These are phyloP conservation scores for Polysphondylium violaceum DNA, from an alignment of 78 protist genomes.

Conservation along the genomic window DNA sequence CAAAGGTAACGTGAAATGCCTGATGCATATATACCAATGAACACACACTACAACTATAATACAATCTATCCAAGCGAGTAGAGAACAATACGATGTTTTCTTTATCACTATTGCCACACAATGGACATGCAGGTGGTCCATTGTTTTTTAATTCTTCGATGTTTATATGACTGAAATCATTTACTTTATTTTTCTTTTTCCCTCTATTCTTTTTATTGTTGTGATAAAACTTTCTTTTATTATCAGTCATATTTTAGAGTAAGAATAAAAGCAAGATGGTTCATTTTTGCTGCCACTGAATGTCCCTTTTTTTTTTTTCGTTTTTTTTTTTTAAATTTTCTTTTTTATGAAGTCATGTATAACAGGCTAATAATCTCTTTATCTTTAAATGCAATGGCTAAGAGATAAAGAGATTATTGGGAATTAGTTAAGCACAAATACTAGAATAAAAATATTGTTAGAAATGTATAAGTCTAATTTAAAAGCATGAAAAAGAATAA, in stretches of 20 bases:
- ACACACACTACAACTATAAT: constrained; percentile 23
- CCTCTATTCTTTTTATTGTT: background rate
- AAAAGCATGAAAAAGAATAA: no score
- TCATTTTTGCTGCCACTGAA: no score
- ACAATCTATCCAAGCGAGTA: constrained; percentile 1
- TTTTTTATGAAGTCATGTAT: no score
- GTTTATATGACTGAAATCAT: background rate
- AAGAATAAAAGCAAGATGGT: no score
- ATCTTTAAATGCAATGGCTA: no score
- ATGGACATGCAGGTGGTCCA: constrained; percentile 5
- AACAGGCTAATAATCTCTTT: no score
- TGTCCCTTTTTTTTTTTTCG: no score
- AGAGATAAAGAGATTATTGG: no score
- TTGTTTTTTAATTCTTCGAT: background rate
- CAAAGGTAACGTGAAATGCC: constrained; percentile 29
- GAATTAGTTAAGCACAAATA: no score
- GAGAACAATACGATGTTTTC: background rate
- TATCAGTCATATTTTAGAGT: background rate
- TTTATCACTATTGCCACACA: background rate
- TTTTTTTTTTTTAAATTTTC: no score
- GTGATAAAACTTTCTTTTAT: constrained; percentile 12
- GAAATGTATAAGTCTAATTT: no score
- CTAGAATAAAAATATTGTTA: no score
- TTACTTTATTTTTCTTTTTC: background rate
- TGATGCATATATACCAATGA: constrained; percentile 54